A percentile compares a stretch with the other conserved stretches of the same genome.
Evolutionary conservation across 1,284 basidiomycete genomes (phyloP).

Genomic region (Xerocomus cyaneibrunnescens): DNA sequence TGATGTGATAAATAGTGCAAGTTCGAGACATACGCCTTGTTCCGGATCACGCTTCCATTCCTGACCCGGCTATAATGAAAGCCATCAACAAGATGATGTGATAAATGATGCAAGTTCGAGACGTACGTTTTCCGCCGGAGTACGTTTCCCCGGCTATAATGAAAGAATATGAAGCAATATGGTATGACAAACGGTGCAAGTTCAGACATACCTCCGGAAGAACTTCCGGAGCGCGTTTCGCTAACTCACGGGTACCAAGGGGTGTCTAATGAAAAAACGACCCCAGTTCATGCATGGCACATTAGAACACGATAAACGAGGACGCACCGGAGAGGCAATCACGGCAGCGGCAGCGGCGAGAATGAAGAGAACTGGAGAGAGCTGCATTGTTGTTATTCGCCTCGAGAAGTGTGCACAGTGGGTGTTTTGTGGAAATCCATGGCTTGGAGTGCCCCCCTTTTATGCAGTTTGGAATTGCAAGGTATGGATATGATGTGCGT

Average conservation of each 20-base stretch:
- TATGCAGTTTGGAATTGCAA: neutral
- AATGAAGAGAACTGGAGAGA: neutral
- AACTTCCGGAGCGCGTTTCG: neutral
- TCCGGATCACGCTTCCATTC: no score
- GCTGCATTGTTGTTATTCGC: neutral
- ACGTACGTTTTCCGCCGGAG: no score
- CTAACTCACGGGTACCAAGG: neutral
- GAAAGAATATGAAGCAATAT: no score
- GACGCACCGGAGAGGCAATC: conserved; percentile 4
- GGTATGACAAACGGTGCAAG: no score
- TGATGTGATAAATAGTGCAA: no score
- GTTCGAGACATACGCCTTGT: no score
- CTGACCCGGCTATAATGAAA: no score
- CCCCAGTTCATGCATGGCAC: neutral
- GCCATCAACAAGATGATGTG: no score
- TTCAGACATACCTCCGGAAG: no score
- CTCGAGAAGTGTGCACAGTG: neutral
- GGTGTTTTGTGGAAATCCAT: neutral
- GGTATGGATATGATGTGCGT: neutral
- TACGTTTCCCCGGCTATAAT: no score
- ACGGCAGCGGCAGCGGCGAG: neutral
- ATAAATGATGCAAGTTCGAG: no score
- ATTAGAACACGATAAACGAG: neutral
- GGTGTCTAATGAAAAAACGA: neutral
- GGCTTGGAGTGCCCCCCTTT: neutral